phyloP scores from a whole-genome alignment of 345 rosid species.

The Syzygium oleosum region DNA sequence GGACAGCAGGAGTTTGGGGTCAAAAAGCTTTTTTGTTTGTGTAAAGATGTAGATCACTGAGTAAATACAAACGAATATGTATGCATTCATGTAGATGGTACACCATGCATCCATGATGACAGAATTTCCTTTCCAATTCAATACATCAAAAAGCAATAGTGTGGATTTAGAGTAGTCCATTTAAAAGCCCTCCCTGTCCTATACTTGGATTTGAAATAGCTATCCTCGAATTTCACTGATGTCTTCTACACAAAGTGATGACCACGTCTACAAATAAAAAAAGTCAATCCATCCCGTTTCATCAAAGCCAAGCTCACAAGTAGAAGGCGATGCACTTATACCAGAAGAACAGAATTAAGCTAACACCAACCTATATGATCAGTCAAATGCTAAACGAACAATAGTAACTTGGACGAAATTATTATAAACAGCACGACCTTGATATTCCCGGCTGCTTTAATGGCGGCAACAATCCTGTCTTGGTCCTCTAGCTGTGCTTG shows the following conservation, averaged over 20 bases:
- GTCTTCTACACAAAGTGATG: background rate
- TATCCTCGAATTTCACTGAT: background rate
- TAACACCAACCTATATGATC: background rate
- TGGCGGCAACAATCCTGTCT: constrained; percentile 3
- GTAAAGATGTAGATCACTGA: background rate
- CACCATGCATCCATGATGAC: background rate
- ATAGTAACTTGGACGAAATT: background rate
- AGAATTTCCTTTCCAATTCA: background rate
- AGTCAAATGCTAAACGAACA: background rate
- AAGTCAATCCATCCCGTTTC: background rate
- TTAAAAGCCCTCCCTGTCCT: background rate
- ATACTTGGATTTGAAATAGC: background rate
- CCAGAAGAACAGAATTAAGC: background rate
- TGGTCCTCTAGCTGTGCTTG: background rate
- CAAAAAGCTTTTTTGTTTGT: background rate
- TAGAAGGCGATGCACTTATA: background rate
- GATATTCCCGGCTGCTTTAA: constrained; percentile 6
- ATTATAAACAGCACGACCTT: background rate
- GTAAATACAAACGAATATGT: background rate
- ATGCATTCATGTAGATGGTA: background rate
- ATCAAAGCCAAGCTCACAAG: background rate
- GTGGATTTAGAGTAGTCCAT: background rate
- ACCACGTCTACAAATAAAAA: background rate
- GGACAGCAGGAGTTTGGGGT: background rate
- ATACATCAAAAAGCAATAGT: background rate